Conservation (phyloP, 2,329 filamentous ascomycete genomes). For the Aaosphaeria pasadenensis region DNA sequence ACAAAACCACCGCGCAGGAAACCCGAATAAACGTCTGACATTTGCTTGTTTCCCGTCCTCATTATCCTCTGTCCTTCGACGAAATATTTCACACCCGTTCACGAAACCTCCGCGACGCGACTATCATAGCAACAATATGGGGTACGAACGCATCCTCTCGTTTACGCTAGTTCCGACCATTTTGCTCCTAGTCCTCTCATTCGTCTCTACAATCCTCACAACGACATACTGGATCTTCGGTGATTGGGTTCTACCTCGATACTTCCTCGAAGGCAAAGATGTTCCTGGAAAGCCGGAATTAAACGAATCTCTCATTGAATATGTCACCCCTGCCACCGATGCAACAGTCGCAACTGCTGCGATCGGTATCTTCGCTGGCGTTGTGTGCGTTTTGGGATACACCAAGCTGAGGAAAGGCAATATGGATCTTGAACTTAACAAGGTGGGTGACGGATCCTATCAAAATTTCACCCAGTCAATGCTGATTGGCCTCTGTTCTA, state of each 20-base stretch:
- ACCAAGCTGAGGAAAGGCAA: not conserved
- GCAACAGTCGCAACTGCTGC: not conserved
- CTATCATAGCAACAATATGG: not conserved
- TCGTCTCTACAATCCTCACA: conserved; percentile 4
- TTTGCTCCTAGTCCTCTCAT: conserved; percentile 6
- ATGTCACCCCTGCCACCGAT: conserved; percentile 1
- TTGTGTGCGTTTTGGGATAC: conserved; percentile 2
- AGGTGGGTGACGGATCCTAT: not conserved
- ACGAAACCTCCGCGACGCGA: not conserved
- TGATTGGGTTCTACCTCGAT: conserved; percentile 1
- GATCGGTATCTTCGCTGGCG: conserved; percentile 1
- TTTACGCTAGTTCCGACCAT: conserved; percentile 1
- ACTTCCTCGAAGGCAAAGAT: not conserved
- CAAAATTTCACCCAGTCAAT: not conserved
- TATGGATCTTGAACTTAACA: conserved; percentile 2
- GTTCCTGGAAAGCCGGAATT: not conserved
- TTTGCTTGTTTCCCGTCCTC: not conserved
- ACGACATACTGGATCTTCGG: conserved; percentile 3
- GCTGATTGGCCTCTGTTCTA: not conserved
- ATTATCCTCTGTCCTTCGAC: not conserved
- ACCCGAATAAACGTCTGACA: not conserved
- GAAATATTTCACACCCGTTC: not conserved
- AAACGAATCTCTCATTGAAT: not conserved
- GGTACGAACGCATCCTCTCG: not conserved
- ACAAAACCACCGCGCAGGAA: not conserved